These are phyloP conservation scores for Scortechinia acanthostroma DNA, from an alignment of 2,329 filamentous ascomycete genomes.

Conservation along the genomic window DNA sequence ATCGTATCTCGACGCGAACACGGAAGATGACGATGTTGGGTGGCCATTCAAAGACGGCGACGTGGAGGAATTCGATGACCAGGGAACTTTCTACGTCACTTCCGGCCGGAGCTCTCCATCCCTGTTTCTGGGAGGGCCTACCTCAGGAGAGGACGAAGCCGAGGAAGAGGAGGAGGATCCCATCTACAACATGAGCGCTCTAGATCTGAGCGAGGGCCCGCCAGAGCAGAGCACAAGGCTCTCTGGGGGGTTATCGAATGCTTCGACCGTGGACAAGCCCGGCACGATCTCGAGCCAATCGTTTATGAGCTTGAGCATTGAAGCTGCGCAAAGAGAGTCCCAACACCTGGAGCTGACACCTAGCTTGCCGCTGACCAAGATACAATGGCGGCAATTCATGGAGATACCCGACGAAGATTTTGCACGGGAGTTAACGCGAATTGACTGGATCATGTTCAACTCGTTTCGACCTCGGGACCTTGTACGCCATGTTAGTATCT, in stretches of 20 bases:
- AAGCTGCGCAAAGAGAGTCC: neutral
- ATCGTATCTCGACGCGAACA: slow-evolving; percentile 37
- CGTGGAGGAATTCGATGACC: slow-evolving; percentile 11
- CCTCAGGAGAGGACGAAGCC: slow-evolving; percentile 6
- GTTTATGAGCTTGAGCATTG: slow-evolving; percentile 17
- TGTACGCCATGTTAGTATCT: slow-evolving; percentile 60
- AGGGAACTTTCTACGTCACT: slow-evolving; percentile 26
- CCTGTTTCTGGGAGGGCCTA: slow-evolving; percentile 15
- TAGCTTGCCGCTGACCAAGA: slow-evolving; percentile 39
- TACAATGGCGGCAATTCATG: slow-evolving; percentile 65
- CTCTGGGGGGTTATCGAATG: slow-evolving; percentile 25
- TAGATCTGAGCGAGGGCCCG: slow-evolving; percentile 26
- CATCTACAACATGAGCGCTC: slow-evolving; percentile 23
- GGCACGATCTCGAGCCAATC: slow-evolving; percentile 29
- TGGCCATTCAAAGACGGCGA: slow-evolving; percentile 27
- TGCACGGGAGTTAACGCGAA: slow-evolving; percentile 62
- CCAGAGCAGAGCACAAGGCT: slow-evolving; percentile 23
- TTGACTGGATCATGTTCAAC: slow-evolving; percentile 71
- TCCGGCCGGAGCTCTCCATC: slow-evolving; percentile 28
- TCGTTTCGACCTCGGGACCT: slow-evolving; percentile 68
- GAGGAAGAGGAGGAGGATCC: slow-evolving; percentile 16
- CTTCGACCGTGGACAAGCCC: slow-evolving; percentile 25
- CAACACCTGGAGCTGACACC: neutral
- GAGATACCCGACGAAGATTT: slow-evolving; percentile 58
- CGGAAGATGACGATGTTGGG: slow-evolving; percentile 56